These are phyloP conservation scores for Hypholoma fasciculare DNA, from an alignment of 768 basidiomycete species.

Conservation along the genomic window DNA sequence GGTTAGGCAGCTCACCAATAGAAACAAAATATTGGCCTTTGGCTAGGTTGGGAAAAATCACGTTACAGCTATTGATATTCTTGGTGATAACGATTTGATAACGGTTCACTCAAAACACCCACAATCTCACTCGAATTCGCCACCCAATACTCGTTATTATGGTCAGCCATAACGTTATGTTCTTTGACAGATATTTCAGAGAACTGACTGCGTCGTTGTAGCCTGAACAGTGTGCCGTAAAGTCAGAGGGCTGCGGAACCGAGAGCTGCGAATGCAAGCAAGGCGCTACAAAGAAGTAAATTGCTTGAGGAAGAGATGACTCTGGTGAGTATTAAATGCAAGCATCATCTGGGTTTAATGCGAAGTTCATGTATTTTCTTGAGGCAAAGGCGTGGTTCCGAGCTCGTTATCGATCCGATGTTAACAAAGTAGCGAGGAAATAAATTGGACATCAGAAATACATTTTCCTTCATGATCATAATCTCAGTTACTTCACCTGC, in stretches of 20 bases:
- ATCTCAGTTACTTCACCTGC: neutral
- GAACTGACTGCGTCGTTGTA: neutral
- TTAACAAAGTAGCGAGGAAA: neutral
- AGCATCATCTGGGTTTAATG: too few species aligned
- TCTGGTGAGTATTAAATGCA: too few species aligned
- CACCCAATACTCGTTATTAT: too few species aligned
- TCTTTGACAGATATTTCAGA: too few species aligned
- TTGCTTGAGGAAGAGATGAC: too few species aligned
- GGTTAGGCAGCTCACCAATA: too few species aligned
- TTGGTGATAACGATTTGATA: neutral
- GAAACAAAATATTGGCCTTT: too few species aligned
- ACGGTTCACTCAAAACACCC: neutral
- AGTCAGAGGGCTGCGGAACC: conserved; percentile 23
- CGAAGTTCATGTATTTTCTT: too few species aligned
- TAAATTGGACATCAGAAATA: neutral
- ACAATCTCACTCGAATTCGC: neutral
- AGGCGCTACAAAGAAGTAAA: conserved; percentile 35
- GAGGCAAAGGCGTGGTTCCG: too few species aligned
- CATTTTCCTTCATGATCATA: neutral
- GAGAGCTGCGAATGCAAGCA: conserved; percentile 30
- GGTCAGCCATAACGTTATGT: too few species aligned
- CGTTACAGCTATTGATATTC: neutral
- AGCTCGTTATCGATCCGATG: too few species aligned
- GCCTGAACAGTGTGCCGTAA: conserved; percentile 18
- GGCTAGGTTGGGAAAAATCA: too few species aligned